These are phyloP conservation scores for Parathielavia appendiculata DNA, from an alignment of 495 filamentous ascomycete species.

Conservation along the genomic window DNA sequence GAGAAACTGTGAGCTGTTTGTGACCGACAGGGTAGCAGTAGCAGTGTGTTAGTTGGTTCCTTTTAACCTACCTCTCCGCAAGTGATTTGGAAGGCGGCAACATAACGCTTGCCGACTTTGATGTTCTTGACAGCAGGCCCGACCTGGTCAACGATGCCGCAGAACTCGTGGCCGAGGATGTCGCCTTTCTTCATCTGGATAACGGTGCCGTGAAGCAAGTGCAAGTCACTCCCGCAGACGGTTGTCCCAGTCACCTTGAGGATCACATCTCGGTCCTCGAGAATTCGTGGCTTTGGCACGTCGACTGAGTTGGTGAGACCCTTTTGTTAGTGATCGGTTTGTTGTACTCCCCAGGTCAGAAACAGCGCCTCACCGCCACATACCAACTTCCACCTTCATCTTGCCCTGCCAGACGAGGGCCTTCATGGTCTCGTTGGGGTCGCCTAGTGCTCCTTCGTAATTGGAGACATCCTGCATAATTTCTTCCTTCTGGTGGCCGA, in stretches of 20 bases:
- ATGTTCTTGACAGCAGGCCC: conserved; percentile 57
- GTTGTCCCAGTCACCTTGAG: conserved; percentile 80
- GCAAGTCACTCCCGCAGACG: conserved; percentile 82
- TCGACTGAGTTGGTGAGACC: conserved; percentile 41
- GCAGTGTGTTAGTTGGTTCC: neutral
- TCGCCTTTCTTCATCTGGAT: conserved; percentile 75
- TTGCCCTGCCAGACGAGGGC: conserved; percentile 70
- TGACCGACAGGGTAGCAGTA: neutral
- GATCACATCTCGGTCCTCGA: conserved; percentile 74
- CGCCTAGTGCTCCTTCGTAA: conserved; percentile 37
- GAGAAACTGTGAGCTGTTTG: neutral
- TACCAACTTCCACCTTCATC: conserved; percentile 55
- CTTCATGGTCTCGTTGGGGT: conserved; percentile 59
- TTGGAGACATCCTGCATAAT: conserved; percentile 56
- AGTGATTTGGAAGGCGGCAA: conserved; percentile 83
- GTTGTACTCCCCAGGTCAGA: neutral
- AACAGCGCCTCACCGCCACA: conserved; percentile 9
- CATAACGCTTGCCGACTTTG: conserved; percentile 65
- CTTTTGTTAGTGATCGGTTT: neutral
- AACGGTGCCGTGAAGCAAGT: conserved; percentile 66
- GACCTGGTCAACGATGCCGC: conserved; percentile 69
- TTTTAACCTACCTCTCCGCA: conserved; percentile 47
- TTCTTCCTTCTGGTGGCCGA: conserved; percentile 60
- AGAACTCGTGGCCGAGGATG: conserved; percentile 88
- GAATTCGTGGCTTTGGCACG: conserved; percentile 61